These are phyloP conservation scores for Ananas comosus DNA, from an alignment of 176 grass and related monocot genomes.

Conservation along the genomic window DNA sequence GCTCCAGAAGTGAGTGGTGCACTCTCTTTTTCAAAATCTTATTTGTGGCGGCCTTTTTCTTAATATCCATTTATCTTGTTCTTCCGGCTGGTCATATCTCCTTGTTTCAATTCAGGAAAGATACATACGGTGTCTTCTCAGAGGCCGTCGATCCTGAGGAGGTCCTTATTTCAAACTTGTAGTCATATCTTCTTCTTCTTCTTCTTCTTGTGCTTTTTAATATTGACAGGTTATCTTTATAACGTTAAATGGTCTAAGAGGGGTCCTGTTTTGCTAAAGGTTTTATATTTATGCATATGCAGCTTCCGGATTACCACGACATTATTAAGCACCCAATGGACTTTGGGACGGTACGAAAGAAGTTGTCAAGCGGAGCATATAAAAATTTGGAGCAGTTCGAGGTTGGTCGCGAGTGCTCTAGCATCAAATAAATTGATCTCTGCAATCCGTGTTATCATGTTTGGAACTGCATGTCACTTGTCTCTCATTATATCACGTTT, in stretches of 20 bases:
- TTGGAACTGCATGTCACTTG: background rate
- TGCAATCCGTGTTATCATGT: conserved; percentile 1
- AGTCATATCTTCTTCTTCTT: background rate
- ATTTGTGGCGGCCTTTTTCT: background rate
- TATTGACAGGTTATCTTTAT: background rate
- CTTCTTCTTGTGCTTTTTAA: background rate
- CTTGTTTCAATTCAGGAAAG: conserved; percentile 27
- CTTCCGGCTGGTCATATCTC: conserved; percentile 7
- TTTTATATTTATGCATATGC: background rate
- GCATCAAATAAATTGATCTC: conserved; percentile 1
- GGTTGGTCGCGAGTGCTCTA: conserved; percentile 26
- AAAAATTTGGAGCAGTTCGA: conserved; percentile 42
- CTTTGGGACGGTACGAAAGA: conserved; percentile 38
- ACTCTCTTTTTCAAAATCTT: conserved; percentile 13
- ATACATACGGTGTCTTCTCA: conserved; percentile 37
- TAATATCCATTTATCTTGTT: background rate
- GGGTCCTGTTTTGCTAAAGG: conserved; percentile 4
- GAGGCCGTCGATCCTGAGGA: conserved; percentile 46
- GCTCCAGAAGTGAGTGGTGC: conserved; percentile 43
- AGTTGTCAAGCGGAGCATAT: conserved; percentile 23
- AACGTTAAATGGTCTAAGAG: background rate
- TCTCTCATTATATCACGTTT: background rate
- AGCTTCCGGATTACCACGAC: conserved; percentile 53
- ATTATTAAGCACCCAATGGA: conserved; percentile 39
- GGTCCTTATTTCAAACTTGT: conserved; percentile 4